Evolutionary conservation across 805 yeast genomes (phyloP).

Genomic region (Starmera quercuum): DNA sequence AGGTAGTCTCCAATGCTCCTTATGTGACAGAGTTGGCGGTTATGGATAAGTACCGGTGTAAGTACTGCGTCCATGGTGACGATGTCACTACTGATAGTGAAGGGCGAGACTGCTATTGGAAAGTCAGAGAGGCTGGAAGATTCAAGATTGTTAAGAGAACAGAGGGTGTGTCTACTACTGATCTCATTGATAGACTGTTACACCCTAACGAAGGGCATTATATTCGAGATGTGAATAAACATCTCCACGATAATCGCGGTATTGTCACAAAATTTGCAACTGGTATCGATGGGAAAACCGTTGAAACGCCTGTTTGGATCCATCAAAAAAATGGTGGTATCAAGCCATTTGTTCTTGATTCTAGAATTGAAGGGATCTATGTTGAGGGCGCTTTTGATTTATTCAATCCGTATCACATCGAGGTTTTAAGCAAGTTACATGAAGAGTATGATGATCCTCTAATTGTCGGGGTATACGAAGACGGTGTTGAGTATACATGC

Average conservation of each 20-base stretch:
- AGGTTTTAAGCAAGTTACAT: constrained; percentile 47
- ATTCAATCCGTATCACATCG: constrained; percentile 90
- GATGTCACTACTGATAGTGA: constrained; percentile 95
- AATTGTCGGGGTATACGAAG: constrained; percentile 66
- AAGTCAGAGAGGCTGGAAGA: constrained; percentile 76
- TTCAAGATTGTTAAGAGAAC: constrained; percentile 91
- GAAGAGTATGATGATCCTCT: constrained; percentile 27
- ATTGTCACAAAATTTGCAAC: constrained; percentile 46
- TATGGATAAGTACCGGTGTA: constrained; percentile 67
- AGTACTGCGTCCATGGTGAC: constrained; percentile 97
- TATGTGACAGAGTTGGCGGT: constrained; percentile 85
- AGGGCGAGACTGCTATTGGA: constrained; percentile 88
- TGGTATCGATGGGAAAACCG: constrained; percentile 48
- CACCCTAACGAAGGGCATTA: constrained; percentile 14
- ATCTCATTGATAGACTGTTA: constrained; percentile 84
- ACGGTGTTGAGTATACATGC: constrained; percentile 67
- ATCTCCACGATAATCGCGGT: constrained; percentile 4
- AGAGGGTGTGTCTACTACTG: constrained; percentile 91
- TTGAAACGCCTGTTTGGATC: constrained; percentile 50
- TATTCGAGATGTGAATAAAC: constrained; percentile 4
- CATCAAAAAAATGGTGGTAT: constrained; percentile 21
- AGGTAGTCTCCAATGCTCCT: constrained; percentile 72
- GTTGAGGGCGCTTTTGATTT: constrained; percentile 86
- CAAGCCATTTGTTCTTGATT: too few species aligned
- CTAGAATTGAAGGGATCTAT: constrained; percentile 34